Conservation (phyloP, 169 alveolate genomes). For the Plasmodium reichenowi region DNA sequence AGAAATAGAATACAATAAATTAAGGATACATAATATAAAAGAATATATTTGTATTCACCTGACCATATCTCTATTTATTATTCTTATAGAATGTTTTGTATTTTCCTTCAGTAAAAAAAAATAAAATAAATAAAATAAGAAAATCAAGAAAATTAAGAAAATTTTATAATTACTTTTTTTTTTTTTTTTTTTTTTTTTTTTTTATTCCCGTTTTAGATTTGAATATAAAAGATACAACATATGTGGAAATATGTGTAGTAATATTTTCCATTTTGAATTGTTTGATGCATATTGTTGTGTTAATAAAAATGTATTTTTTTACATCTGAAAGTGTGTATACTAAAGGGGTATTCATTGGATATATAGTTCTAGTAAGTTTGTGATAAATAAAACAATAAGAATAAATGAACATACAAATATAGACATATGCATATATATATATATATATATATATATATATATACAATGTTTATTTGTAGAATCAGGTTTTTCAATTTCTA, state of each 20-base stretch:
- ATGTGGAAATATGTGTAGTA: conserved; percentile 49
- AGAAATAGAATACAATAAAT: conserved; percentile 44
- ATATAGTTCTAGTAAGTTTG: conserved; percentile 62
- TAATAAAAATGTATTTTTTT: conserved; percentile 39
- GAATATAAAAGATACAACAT: conserved; percentile 33
- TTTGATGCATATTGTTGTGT: conserved; percentile 66
- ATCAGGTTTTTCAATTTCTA: conserved; percentile 61
- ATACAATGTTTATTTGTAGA: background rate
- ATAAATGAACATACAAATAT: background rate
- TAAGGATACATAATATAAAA: conserved; percentile 47
- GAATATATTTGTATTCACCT: conserved; percentile 67
- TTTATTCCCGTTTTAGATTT: conserved; percentile 4
- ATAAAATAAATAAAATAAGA: too few species aligned
- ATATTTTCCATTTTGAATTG: conserved; percentile 65
- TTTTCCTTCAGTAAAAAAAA: conserved; percentile 46
- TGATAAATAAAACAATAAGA: background rate
- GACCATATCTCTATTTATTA: conserved; percentile 32
- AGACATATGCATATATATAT: background rate
- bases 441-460: background rate
- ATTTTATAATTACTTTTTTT: conserved; percentile 1
- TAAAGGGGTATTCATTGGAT: conserved; percentile 39
- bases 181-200: conserved; percentile 15
- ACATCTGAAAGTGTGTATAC: conserved; percentile 38
- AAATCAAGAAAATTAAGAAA: too few species aligned
- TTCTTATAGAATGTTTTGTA: conserved; percentile 43